Conservation (phyloP, 2,329 filamentous ascomycete genomes). For the Sporothrix brunneoviolacea region DNA sequence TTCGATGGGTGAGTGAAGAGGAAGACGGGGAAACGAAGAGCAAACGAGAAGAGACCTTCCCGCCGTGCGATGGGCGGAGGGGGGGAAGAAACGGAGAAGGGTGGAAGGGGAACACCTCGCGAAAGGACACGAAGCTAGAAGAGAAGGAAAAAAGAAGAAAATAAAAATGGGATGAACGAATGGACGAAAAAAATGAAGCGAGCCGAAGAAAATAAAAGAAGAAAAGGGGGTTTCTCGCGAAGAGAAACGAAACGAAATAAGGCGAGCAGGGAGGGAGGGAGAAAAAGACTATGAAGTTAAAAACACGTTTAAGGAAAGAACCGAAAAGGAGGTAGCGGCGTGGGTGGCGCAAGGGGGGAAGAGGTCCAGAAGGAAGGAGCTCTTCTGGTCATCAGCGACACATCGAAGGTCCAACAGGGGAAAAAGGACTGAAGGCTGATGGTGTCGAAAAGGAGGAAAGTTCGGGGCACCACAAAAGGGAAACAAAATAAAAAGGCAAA, state of each 20-base stretch:
- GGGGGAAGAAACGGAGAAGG: neutral
- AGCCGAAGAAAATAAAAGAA: neutral
- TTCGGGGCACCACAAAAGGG: too few species aligned
- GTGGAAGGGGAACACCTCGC: constrained; percentile 2
- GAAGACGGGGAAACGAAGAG: neutral
- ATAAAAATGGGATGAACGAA: constrained; percentile 2
- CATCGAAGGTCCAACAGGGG: constrained; percentile 1
- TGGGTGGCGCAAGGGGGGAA: constrained; percentile 11
- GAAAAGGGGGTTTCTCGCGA: constrained; percentile 9
- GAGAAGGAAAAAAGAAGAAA: constrained; percentile 1
- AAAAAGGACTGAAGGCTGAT: constrained; percentile 1
- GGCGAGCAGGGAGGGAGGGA: neutral
- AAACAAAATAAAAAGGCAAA: neutral
- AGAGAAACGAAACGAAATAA: neutral
- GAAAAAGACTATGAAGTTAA: constrained; percentile 10
- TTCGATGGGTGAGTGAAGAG: neutral
- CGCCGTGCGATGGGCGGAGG: neutral
- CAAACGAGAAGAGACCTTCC: neutral
- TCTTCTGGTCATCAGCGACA: constrained; percentile 3
- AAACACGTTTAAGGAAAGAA: constrained; percentile 14
- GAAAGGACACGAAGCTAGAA: constrained; percentile 1
- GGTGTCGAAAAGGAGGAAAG: constrained; percentile 4
- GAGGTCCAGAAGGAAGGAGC: constrained; percentile 12
- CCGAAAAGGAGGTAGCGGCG: constrained; percentile 14
- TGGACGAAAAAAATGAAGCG: neutral